These are phyloP conservation scores for Fusarium beomiforme DNA, from an alignment of 2,329 filamentous ascomycete genomes.

Conservation along the genomic window DNA sequence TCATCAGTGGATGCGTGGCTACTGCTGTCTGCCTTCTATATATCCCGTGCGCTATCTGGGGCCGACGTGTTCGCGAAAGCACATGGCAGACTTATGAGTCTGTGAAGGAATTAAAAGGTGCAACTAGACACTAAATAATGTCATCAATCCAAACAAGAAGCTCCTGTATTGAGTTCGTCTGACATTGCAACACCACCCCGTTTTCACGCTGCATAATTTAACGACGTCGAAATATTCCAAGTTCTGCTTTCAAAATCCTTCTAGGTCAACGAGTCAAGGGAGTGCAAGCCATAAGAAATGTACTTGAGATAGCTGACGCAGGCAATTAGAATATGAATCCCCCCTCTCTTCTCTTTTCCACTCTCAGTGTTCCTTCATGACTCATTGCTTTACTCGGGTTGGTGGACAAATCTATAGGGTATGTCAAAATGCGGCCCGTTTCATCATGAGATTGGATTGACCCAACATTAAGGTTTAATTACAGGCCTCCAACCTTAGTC, in stretches of 20 bases:
- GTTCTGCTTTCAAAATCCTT: too few relatives aligned
- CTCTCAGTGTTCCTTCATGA: too few relatives aligned
- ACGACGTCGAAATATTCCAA: too few relatives aligned
- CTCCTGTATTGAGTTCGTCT: too few relatives aligned
- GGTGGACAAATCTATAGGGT: background rate
- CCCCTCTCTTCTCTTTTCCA: too few relatives aligned
- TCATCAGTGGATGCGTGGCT: constrained; percentile 38
- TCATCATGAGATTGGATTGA: background rate
- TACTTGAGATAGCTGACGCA: too few relatives aligned
- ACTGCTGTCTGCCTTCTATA: constrained; percentile 36
- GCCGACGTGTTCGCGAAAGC: constrained; percentile 11
- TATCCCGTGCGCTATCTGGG: constrained; percentile 45
- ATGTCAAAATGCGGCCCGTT: accelerated
- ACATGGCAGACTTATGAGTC: constrained; percentile 21
- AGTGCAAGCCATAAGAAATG: too few relatives aligned
- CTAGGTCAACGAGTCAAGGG: too few relatives aligned
- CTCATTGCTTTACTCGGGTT: background rate
- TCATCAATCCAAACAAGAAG: too few relatives aligned
- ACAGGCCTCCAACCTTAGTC: accelerated
- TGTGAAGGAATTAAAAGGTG: background rate
- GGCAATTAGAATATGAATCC: too few relatives aligned
- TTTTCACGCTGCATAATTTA: too few relatives aligned
- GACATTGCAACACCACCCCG: too few relatives aligned
- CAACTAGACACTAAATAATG: background rate
- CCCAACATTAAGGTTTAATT: background rate